Percentiles rank a stretch among this genome's conserved stretches.
phyloP scores from a whole-genome alignment of 164 flowering plant species.

The Cinnamomum chago region DNA sequence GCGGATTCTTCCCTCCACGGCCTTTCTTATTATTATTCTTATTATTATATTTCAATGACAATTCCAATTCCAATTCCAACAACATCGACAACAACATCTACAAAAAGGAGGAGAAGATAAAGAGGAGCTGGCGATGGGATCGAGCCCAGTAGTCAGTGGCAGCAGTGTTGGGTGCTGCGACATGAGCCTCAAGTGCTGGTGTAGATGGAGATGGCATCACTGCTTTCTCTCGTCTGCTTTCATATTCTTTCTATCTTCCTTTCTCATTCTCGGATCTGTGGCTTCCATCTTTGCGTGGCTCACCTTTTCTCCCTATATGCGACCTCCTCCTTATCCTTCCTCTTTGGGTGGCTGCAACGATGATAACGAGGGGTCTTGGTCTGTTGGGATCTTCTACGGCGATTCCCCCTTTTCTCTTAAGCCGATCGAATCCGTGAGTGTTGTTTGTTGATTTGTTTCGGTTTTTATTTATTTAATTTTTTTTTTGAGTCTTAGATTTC shows the following conservation, averaged over 20 bases:
- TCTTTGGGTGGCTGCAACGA: slow-evolving; percentile 63
- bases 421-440: slow-evolving; percentile 68
- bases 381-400: slow-evolving; percentile 81
- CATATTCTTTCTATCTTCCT: slow-evolving; percentile 31
- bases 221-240: slow-evolving; percentile 33
- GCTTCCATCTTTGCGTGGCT: slow-evolving; percentile 47
- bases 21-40: neutral
- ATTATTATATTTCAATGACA: neutral
- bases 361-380: slow-evolving; percentile 92
- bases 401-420: slow-evolving; percentile 74
- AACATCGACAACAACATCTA: too few relatives aligned
- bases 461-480: too few relatives aligned
- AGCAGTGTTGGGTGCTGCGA: slow-evolving; percentile 23
- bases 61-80: neutral
- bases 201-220: slow-evolving; percentile 40
- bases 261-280: slow-evolving; percentile 33
- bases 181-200: slow-evolving; percentile 42
- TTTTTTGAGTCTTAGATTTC: neutral
- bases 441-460: slow-evolving; percentile 1
- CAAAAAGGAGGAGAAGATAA: neutral
- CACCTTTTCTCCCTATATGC: slow-evolving; percentile 24
- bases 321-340: slow-evolving; percentile 9
- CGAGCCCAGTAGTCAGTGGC: slow-evolving; percentile 1
- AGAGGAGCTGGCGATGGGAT: slow-evolving; percentile 4
- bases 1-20: neutral